phyloP scores from a whole-genome alignment of 2,329 filamentous ascomycete genomes.

The Fusarium verrucosum region DNA sequence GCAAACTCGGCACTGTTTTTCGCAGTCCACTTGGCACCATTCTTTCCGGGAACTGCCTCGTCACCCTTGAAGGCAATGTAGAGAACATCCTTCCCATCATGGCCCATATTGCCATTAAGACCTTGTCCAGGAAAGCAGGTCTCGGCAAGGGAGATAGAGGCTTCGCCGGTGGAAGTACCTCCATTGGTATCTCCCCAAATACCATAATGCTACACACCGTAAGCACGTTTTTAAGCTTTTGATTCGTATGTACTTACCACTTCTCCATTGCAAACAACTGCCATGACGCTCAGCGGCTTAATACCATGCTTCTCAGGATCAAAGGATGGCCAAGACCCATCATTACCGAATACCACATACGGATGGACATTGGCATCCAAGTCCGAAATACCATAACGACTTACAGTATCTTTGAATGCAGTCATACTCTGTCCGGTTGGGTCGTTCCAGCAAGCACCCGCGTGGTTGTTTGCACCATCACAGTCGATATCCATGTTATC shows the following conservation, averaged over 20 bases:
- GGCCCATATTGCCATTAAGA: conserved; percentile 56
- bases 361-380: conserved; percentile 62
- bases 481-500: conserved; percentile 69
- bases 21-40: conserved; percentile 63
- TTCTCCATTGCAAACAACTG: conserved; percentile 62
- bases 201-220: conserved; percentile 52
- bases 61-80: conserved; percentile 66
- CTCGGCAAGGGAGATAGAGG: conserved; percentile 62
- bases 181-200: conserved; percentile 69
- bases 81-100: conserved; percentile 64
- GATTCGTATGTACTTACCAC: conserved; percentile 46
- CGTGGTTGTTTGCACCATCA: conserved; percentile 53
- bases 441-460: conserved; percentile 46
- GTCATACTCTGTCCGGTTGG: conserved; percentile 46
- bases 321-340: conserved; percentile 49
- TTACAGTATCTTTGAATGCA: conserved; percentile 53
- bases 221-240: fast-evolving
- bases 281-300: conserved; percentile 62
- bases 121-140: conserved; percentile 59
- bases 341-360: conserved; percentile 65
- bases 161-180: conserved; percentile 59
- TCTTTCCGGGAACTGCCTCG: conserved; percentile 62
- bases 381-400: conserved; percentile 51
- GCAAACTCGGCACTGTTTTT: conserved; percentile 54
- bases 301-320: conserved; percentile 55